Conservation (phyloP, 129 eudicot genomes). For the Arctium minus region DNA sequence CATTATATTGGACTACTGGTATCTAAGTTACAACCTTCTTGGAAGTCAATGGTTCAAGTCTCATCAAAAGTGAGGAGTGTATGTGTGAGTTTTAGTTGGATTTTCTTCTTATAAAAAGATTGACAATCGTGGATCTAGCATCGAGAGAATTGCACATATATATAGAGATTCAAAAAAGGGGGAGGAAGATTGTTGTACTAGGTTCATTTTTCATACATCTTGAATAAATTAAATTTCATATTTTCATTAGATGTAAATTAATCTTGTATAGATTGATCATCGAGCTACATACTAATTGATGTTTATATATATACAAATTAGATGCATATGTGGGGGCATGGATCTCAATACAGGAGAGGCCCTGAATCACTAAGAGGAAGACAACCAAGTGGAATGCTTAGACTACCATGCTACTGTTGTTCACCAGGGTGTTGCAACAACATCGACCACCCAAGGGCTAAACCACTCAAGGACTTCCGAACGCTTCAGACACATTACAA, state of each 20-base stretch:
- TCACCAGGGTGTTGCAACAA: constrained; percentile 81
- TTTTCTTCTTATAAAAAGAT: background rate
- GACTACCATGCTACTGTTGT: constrained; percentile 79
- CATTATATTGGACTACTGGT: background rate
- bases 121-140: background rate
- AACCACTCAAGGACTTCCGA: constrained; percentile 73
- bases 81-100: background rate
- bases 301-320: background rate
- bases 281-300: background rate
- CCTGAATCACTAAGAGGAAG: constrained; percentile 71
- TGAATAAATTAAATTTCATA: too few species aligned
- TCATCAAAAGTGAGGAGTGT: background rate
- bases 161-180: background rate
- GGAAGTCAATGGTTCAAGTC: background rate
- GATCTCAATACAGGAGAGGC: constrained; percentile 76
- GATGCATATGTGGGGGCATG: constrained; percentile 99
- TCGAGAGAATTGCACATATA: too few species aligned
- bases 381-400: constrained; percentile 55
- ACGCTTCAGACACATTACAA: constrained; percentile 87
- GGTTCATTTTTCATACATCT: too few species aligned
- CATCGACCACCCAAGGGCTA: constrained; percentile 79
- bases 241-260: background rate
- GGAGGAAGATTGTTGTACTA: background rate
- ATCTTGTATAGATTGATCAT: constrained; percentile 5
- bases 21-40: background rate